Conservation (phyloP, 2,329 filamentous ascomycete genomes). For the Ascochyta lentis region DNA sequence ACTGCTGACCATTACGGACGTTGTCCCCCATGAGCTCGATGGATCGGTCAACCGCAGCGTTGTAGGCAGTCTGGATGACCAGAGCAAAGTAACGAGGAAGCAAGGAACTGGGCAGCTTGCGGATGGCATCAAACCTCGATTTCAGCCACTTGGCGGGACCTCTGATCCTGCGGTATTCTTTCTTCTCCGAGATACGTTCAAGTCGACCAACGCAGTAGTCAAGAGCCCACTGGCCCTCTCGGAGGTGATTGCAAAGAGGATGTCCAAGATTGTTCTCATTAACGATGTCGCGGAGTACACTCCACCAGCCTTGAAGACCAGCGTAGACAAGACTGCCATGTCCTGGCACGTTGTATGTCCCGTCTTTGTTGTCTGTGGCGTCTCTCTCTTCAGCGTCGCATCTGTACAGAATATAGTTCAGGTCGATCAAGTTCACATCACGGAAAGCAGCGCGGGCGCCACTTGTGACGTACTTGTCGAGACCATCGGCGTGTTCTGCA, state of each 20-base stretch:
- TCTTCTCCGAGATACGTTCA: slow-evolving; percentile 70
- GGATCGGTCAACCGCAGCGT: slow-evolving; percentile 78
- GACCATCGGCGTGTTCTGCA: slow-evolving; percentile 79
- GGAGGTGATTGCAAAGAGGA: slow-evolving; percentile 89
- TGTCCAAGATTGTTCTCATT: slow-evolving; percentile 90
- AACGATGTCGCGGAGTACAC: slow-evolving; percentile 82
- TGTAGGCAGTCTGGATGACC: slow-evolving; percentile 85
- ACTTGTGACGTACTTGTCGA: slow-evolving; percentile 86
- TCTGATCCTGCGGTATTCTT: slow-evolving; percentile 67
- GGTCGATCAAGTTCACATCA: slow-evolving; percentile 75
- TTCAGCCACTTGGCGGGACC: slow-evolving; percentile 79
- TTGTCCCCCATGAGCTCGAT: slow-evolving; percentile 81
- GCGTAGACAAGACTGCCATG: slow-evolving; percentile 89
- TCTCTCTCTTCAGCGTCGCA: slow-evolving; percentile 90
- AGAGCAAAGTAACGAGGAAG: slow-evolving; percentile 93
- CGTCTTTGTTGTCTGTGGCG: slow-evolving; percentile 78
- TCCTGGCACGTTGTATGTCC: slow-evolving; percentile 86
- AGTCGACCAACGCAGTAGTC: slow-evolving; percentile 85
- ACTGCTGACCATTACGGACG: slow-evolving; percentile 81
- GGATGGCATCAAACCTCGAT: slow-evolving; percentile 84
- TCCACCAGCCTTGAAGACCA: slow-evolving; percentile 99
- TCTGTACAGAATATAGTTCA: slow-evolving; percentile 91
- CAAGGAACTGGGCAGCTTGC: slow-evolving; percentile 84
- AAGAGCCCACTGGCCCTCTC: slow-evolving; percentile 88
- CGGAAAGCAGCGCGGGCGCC: slow-evolving; percentile 81